Evolutionary conservation across 108 stramenopile species (phyloP).

Genomic region (Mayamaea pseudoterrestris): DNA sequence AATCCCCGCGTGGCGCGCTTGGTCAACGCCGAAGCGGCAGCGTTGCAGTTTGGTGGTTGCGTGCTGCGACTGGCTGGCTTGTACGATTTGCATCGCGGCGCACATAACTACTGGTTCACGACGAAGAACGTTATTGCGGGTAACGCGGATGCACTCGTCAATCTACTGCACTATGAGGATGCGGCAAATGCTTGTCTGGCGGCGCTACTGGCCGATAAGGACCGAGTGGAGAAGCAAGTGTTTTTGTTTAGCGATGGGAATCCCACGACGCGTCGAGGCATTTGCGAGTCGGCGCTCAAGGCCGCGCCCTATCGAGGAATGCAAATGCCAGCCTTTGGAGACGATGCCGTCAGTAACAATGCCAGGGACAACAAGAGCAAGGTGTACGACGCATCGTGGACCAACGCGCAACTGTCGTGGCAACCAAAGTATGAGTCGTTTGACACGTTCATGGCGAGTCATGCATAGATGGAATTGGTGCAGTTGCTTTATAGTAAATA

Average conservation of each 20-base stretch:
- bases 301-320: slow-evolving; percentile 22
- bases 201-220: slow-evolving; percentile 24
- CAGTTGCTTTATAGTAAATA: no score
- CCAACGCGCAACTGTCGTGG: slow-evolving; percentile 58
- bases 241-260: slow-evolving; percentile 81
- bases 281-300: slow-evolving; percentile 72
- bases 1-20: slow-evolving; percentile 47
- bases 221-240: slow-evolving; percentile 21
- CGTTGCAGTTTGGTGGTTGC: slow-evolving; percentile 36
- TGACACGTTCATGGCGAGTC: slow-evolving; percentile 53
- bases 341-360: slow-evolving; percentile 1
- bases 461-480: slow-evolving; percentile 1
- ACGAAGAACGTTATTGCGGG: slow-evolving; percentile 44
- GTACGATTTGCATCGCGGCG: slow-evolving; percentile 68
- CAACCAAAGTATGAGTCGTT: slow-evolving; percentile 63
- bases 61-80: slow-evolving; percentile 65
- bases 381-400: slow-evolving; percentile 65
- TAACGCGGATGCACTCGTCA: slow-evolving; percentile 70
- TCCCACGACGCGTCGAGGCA: slow-evolving; percentile 57
- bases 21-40: slow-evolving; percentile 53
- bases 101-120: slow-evolving; percentile 79
- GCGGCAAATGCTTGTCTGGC: slow-evolving; percentile 62
- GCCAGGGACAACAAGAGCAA: no score
- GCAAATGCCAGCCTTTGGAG: slow-evolving; percentile 47
- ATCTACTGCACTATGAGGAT: slow-evolving; percentile 84